Conservation (phyloP, 148 eudicot genomes). For the Camellia sinensis region DNA sequence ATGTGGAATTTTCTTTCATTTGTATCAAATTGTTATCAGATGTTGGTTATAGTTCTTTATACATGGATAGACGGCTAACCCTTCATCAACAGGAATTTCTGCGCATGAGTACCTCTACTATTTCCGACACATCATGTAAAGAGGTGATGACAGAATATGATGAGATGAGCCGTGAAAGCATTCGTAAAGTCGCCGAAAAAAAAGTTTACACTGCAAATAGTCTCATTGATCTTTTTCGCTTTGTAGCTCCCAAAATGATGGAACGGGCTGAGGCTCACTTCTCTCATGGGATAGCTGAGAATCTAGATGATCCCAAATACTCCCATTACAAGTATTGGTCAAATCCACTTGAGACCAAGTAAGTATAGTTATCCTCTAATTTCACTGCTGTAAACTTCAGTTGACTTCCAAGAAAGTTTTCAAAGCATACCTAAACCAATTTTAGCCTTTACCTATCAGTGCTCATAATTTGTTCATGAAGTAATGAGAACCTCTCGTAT, state of each 20-base stretch:
- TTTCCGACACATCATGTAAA: slow-evolving; percentile 26
- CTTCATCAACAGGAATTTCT: slow-evolving; percentile 20
- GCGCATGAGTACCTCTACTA: slow-evolving; percentile 17
- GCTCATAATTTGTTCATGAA: background rate
- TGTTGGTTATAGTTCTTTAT: background rate
- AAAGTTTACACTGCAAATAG: slow-evolving; percentile 39
- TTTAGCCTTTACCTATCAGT: too few relatives aligned
- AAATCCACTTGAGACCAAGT: slow-evolving; percentile 55
- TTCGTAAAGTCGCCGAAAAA: slow-evolving; percentile 29
- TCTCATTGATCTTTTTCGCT: slow-evolving; percentile 36
- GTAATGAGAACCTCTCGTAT: background rate
- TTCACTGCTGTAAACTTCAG: background rate
- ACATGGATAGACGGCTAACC: background rate
- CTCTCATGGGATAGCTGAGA: slow-evolving; percentile 50
- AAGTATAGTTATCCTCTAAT: slow-evolving; percentile 4
- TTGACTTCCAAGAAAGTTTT: background rate
- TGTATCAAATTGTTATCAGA: background rate
- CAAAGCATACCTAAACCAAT: too few relatives aligned
- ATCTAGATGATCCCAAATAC: slow-evolving; percentile 46
- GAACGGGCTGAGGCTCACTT: slow-evolving; percentile 48
- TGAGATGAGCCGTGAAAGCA: slow-evolving; percentile 33
- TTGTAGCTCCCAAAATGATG: slow-evolving; percentile 54
- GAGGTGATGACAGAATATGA: slow-evolving; percentile 47
- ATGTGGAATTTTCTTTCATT: background rate
- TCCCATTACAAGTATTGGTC: slow-evolving; percentile 51